Conservation (phyloP, 2,329 filamentous ascomycete genomes). For the Salinomyces thailandicus region DNA sequence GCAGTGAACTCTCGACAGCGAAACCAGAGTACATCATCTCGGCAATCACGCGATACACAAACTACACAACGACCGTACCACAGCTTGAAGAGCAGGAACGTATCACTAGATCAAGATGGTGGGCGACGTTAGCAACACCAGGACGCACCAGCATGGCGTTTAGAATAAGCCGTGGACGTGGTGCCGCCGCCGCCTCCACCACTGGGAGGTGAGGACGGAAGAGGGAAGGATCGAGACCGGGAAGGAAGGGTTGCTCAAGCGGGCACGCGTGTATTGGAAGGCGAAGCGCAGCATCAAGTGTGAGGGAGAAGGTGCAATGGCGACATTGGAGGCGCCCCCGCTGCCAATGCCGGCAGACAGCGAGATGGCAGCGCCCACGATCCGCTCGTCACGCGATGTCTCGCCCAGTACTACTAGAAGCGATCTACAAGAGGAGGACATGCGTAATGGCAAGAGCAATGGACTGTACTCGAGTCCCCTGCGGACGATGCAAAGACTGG, state of each 20-base stretch:
- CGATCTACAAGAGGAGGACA: conserved; percentile 2
- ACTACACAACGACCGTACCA: not conserved
- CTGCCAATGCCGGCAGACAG: not conserved
- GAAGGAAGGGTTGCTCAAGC: not conserved
- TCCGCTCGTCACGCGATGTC: not conserved
- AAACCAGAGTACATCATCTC: not conserved
- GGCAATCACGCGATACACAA: not conserved
- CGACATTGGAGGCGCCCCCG: not conserved
- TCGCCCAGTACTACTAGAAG: not conserved
- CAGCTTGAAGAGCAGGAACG: not conserved
- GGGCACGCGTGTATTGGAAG: not conserved
- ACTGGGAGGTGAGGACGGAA: not conserved
- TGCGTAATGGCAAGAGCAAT: conserved; percentile 4
- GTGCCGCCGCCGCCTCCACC: not conserved
- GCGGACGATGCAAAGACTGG: conserved; percentile 5
- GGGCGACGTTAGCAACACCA: not conserved
- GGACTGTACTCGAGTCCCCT: conserved; percentile 5
- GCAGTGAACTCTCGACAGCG: not conserved
- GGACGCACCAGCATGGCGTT: not conserved
- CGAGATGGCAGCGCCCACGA: not conserved
- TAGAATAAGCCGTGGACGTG: not conserved
- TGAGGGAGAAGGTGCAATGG: not conserved
- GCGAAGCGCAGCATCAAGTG: not conserved
- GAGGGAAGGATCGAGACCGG: not conserved
- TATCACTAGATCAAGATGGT: not conserved